Conservation (phyloP, 805 yeast species). For the Sugiyamaella smithiae region DNA sequence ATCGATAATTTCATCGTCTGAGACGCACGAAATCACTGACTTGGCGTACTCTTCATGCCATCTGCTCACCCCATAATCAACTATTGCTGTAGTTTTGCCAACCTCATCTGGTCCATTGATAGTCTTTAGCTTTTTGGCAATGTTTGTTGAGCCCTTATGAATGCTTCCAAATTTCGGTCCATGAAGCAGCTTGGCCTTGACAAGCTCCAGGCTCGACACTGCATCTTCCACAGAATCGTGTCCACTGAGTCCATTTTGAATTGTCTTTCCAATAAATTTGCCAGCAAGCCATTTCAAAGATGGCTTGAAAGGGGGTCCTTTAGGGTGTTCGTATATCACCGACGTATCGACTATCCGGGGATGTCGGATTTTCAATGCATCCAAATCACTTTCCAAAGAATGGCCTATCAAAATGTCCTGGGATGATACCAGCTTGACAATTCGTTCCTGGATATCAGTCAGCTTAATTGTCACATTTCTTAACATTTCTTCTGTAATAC, state of each 20-base stretch:
- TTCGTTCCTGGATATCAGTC: slow-evolving; percentile 60
- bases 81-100: slow-evolving; percentile 30
- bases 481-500: slow-evolving; percentile 73
- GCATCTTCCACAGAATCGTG: slow-evolving; percentile 91
- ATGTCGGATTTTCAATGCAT: slow-evolving; percentile 68
- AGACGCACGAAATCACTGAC: slow-evolving; percentile 43
- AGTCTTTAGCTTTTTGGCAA: slow-evolving; percentile 16
- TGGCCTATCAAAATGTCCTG: slow-evolving; percentile 81
- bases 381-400: slow-evolving; percentile 79
- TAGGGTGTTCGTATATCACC: slow-evolving; percentile 63
- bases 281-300: slow-evolving; percentile 69
- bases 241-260: slow-evolving; percentile 69
- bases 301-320: slow-evolving; percentile 81
- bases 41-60: slow-evolving; percentile 36
- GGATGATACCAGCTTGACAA: slow-evolving; percentile 48
- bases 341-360: slow-evolving; percentile 80
- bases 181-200: slow-evolving; percentile 62
- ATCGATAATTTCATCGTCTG: slow-evolving; percentile 60
- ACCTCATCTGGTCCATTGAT: neutral
- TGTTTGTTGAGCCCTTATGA: slow-evolving; percentile 10
- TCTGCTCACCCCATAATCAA: slow-evolving; percentile 36
- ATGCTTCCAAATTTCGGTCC: slow-evolving; percentile 64
- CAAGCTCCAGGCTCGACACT: slow-evolving; percentile 69
- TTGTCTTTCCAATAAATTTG: slow-evolving; percentile 51
- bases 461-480: slow-evolving; percentile 60